Conservation (phyloP, 2,329 filamentous ascomycete genomes). For the Ceratocystis papillata region DNA sequence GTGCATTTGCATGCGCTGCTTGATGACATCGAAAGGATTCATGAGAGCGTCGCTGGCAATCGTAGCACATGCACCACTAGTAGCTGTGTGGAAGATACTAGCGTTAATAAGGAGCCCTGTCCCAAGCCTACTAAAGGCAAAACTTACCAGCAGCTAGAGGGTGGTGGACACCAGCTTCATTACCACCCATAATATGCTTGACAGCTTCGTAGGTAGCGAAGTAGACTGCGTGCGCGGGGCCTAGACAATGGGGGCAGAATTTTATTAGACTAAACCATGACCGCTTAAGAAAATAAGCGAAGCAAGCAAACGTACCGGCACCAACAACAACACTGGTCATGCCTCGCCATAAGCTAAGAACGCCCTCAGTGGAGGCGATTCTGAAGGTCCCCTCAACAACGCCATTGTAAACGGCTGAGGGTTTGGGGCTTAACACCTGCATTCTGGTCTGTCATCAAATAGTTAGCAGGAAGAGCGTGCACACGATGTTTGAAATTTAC, state of each 20-base stretch:
- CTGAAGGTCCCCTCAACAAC: conserved; percentile 86
- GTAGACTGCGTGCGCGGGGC: conserved; percentile 93
- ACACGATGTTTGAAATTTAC: not conserved
- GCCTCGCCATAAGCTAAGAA: conserved; percentile 87
- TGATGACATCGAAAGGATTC: conserved; percentile 99
- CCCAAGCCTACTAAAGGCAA: not conserved
- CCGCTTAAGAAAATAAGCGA: not conserved
- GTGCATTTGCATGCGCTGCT: conserved; percentile 98
- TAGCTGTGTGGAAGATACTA: conserved; percentile 46
- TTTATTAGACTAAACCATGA: conserved; percentile 26
- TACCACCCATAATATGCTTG: conserved; percentile 91
- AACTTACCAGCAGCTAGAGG: conserved; percentile 76
- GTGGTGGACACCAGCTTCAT: conserved; percentile 76
- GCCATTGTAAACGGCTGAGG: conserved; percentile 73
- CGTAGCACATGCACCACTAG: conserved; percentile 86
- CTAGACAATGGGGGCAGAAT: conserved; percentile 38
- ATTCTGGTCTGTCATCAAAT: conserved; percentile 65
- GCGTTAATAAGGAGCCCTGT: not conserved
- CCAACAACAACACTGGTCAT: conserved; percentile 94
- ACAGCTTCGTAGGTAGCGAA: conserved; percentile 97
- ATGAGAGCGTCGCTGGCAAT: conserved; percentile 97
- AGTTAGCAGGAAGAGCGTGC: not conserved
- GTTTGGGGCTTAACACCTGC: conserved; percentile 83
- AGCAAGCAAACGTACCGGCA: conserved; percentile 54
- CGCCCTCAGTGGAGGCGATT: conserved; percentile 80